Evolutionary conservation across 345 rosid genomes (phyloP), one percentile per base, ranked within the genome.

Genomic region (Linum tenue): DNA sequence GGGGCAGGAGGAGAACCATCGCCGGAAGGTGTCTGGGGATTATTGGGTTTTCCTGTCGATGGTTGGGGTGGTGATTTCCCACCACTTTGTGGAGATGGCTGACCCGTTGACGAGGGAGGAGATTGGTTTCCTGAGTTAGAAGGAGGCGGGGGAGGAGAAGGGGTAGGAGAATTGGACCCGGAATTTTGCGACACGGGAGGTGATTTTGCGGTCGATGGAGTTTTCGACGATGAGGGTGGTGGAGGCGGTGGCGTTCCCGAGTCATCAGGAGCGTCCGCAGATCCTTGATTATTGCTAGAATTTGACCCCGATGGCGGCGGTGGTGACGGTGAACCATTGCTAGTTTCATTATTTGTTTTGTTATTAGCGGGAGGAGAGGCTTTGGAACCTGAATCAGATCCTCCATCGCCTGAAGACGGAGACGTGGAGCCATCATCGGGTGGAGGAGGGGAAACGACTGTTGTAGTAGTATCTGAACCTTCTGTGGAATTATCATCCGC

Each of bases 181-280:
- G 48, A 35, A 3, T 59, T 59, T 73, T 69, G 70, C 73, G 11
- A 73, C 9, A 64, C 10, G 0, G 82, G 55, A 73, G 82, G 60
- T 7, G 90, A 72, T 1, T 82, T 76, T 2, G 72, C 66, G 37
- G 76, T 68, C 35, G 44, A 59, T 64, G 48, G 39, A 14, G 39
- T 3, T 17, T 59, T 72, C 15, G 37, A 44, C 0, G 72, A 8
- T n/a, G 76, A 67, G 10, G 67, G 44, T 4, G 68, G 60, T 5
- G 44, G 43, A 53, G 78, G 70, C 7, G 70, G 39, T 8, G 75
- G 67, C 11, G 66, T 44, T n/a, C 58, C 12, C 11, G 68, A 64
- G 10, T 7, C 8, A 1, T 17, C 9, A 35, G 60, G 60, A 7
- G 60, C 7, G 7, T 16, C 36, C 56, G 56, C 37, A 3, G 67